These are phyloP conservation scores for Pseudocercospora cruenta DNA, from an alignment of 2,329 filamentous ascomycete species.

Conservation along the genomic window DNA sequence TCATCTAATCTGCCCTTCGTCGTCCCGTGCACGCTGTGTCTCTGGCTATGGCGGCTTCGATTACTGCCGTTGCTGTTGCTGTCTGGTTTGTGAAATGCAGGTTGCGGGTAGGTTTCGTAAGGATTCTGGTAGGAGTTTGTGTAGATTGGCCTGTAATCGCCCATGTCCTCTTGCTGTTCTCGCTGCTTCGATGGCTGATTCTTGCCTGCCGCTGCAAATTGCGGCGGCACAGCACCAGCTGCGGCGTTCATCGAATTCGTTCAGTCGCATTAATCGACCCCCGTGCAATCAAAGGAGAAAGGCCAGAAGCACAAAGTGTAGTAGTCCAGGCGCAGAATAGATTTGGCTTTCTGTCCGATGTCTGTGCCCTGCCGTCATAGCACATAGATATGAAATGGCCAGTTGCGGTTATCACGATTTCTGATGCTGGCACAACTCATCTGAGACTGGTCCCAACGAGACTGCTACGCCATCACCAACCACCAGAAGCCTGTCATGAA, in stretches of 20 bases:
- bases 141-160: constrained; percentile 19
- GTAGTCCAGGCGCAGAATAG: constrained; percentile 3
- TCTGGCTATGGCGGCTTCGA: constrained; percentile 8
- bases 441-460: constrained; percentile 4
- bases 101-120: neutral
- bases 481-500: constrained; percentile 9
- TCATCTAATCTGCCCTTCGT: constrained; percentile 16
- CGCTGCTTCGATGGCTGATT: neutral
- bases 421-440: constrained; percentile 8
- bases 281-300: neutral
- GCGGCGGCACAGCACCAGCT: constrained; percentile 14
- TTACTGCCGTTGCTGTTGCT: constrained; percentile 18
- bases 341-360: neutral
- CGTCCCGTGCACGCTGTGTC: constrained; percentile 15
- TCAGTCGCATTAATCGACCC: neutral
- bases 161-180: constrained; percentile 11
- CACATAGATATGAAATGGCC: constrained; percentile 1
- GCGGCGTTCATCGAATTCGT: constrained; percentile 11
- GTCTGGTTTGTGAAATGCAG: constrained; percentile 1
- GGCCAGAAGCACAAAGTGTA: neutral
- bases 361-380: constrained; percentile 1
- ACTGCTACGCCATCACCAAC: constrained; percentile 8
- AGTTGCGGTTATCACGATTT: constrained; percentile 7
- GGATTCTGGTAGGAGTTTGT: constrained; percentile 13
- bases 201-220: constrained; percentile 11